Evolutionary conservation across 83 land plant genomes (phyloP).

Genomic region (Thuja plicata): DNA sequence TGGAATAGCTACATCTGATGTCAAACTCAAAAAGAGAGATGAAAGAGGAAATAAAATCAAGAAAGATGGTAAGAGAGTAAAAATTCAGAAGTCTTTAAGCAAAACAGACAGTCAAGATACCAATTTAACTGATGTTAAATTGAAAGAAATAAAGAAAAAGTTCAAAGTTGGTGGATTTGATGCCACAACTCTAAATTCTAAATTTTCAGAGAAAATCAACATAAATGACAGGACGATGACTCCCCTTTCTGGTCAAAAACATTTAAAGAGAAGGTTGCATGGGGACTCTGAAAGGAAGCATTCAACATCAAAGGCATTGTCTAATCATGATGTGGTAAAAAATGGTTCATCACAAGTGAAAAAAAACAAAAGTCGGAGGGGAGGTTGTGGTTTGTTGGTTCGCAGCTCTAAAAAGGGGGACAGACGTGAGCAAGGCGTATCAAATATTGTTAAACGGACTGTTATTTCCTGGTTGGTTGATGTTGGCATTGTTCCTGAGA

Average conservation of each 20-base stretch:
- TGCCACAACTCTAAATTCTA: not conserved
- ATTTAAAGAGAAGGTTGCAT: not conserved
- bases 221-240: not conserved
- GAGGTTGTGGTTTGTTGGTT: constrained; percentile 43
- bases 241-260: not conserved
- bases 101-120: not conserved
- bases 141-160: not conserved
- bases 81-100: not conserved
- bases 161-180: not conserved
- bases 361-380: constrained; percentile 38
- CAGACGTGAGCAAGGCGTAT: constrained; percentile 23
- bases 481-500: constrained; percentile 39
- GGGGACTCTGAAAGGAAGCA: constrained; percentile 16
- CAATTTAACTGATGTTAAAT: not conserved
- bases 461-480: constrained; percentile 66
- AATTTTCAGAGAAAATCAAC: not conserved
- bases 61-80: constrained; percentile 5
- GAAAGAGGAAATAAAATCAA: not conserved
- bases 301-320: not conserved
- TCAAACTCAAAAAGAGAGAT: not conserved
- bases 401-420: constrained; percentile 33
- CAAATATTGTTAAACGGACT: constrained; percentile 27
- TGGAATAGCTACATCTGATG: not conserved
- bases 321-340: not conserved
- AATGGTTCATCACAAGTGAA: constrained; percentile 8